A percentile compares a stretch with the other conserved stretches of the same genome.
These are phyloP conservation scores for Mucor indicus DNA, from an alignment of 371 early-diverging fungal species.

Conservation along the genomic window DNA sequence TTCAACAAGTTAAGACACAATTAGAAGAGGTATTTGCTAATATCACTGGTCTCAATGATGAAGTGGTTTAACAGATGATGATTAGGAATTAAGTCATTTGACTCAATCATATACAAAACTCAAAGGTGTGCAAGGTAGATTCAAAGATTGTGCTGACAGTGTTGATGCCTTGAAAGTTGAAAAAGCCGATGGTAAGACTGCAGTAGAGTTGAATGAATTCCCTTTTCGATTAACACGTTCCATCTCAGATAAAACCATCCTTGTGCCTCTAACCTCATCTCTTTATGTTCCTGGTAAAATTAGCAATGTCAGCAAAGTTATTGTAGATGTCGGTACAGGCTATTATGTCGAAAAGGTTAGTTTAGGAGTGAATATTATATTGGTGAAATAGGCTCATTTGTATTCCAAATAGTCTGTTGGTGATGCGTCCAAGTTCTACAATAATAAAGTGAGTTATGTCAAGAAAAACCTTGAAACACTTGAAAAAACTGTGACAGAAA, in stretches of 20 bases:
- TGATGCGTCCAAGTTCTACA: slow-evolving; percentile 78
- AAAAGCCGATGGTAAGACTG: slow-evolving; percentile 40
- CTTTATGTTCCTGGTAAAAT: slow-evolving; percentile 93
- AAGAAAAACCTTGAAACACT: slow-evolving; percentile 71
- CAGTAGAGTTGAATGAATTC: no score
- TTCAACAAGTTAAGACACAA: slow-evolving; percentile 81
- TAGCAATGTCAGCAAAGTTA: slow-evolving; percentile 75
- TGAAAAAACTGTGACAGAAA: slow-evolving; percentile 71
- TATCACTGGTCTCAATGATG: not conserved
- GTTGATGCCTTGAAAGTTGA: slow-evolving; percentile 38
- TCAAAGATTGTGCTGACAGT: slow-evolving; percentile 78
- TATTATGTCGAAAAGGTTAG: slow-evolving; percentile 91
- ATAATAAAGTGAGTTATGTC: slow-evolving; percentile 71
- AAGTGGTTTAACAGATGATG: not conserved
- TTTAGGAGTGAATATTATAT: not conserved
- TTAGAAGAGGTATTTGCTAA: slow-evolving; percentile 70
- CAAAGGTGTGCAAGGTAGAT: slow-evolving; percentile 84
- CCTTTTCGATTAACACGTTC: slow-evolving; percentile 20
- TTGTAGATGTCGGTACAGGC: slow-evolving; percentile 96
- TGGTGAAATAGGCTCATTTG: not conserved
- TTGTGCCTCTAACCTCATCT: slow-evolving; percentile 76
- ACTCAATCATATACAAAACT: slow-evolving; percentile 82
- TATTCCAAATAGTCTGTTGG: slow-evolving; percentile 50
- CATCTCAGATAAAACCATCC: slow-evolving; percentile 60
- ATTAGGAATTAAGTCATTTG: slow-evolving; percentile 80